These are phyloP conservation scores for Phaeosphaeriaceae sp. DNA, from an alignment of 2,329 filamentous ascomycete genomes.

Conservation along the genomic window DNA sequence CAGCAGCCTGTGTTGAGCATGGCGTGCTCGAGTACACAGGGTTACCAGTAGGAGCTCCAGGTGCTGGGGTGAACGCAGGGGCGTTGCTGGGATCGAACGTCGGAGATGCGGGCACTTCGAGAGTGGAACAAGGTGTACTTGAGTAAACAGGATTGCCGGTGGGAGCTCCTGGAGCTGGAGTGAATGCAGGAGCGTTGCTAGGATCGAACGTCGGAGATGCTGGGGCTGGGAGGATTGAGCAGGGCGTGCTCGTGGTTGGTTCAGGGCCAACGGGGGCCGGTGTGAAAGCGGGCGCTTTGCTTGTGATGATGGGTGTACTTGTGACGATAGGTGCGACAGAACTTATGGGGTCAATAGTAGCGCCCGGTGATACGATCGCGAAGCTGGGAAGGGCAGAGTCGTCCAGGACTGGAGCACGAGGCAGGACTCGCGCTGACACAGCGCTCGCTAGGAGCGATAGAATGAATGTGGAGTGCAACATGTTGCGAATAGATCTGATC, in stretches of 20 bases:
- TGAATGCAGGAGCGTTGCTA: conserved; percentile 26
- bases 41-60: conserved; percentile 13
- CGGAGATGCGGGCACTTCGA: conserved; percentile 17
- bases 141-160: conserved; percentile 20
- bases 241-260: not conserved
- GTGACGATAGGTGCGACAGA: conserved; percentile 8
- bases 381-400: conserved; percentile 24
- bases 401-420: conserved; percentile 3
- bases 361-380: conserved; percentile 24
- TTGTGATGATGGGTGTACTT: conserved; percentile 12
- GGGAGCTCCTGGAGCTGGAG: conserved; percentile 11
- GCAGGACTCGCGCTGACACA: conserved; percentile 44
- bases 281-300: conserved; percentile 24
- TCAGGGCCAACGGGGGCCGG: not conserved
- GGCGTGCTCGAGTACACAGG: conserved; percentile 22
- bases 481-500: conserved; percentile 32
- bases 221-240: conserved; percentile 13
- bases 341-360: conserved; percentile 23
- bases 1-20: conserved; percentile 11
- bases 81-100: conserved; percentile 22
- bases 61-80: conserved; percentile 23
- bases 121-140: conserved; percentile 17
- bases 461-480: conserved; percentile 41
- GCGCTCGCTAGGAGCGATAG: conserved; percentile 43
- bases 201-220: conserved; percentile 21